phyloP scores from a whole-genome alignment of 257 asterid species.

The Solanum piurae region DNA sequence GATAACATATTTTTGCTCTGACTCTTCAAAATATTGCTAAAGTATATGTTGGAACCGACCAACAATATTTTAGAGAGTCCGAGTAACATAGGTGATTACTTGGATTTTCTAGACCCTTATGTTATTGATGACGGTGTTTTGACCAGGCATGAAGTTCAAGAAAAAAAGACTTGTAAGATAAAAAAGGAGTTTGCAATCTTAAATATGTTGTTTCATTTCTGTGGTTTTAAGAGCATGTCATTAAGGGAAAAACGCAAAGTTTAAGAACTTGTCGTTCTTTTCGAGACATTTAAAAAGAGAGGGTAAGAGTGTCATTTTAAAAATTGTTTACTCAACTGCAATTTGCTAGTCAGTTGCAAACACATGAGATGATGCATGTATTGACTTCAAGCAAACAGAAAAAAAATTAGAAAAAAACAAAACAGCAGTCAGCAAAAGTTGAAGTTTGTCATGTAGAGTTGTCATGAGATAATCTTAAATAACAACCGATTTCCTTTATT shows the following conservation, averaged over 20 bases:
- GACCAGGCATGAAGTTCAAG: rapidly evolving
- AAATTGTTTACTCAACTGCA: not conserved
- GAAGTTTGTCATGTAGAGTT: not conserved
- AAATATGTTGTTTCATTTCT: not conserved
- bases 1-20: not conserved
- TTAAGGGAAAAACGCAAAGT: not conserved
- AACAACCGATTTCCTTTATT: not conserved
- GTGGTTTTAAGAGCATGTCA: not conserved
- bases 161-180: not conserved
- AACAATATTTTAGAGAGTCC: not conserved
- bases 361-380: not conserved
- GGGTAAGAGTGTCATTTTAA: not conserved
- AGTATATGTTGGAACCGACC: not conserved
- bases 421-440: not conserved
- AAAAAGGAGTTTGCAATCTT: not conserved
- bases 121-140: not conserved
- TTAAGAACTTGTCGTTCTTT: not conserved
- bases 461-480: not conserved
- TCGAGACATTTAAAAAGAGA: not conserved
- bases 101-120: not conserved
- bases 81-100: not conserved
- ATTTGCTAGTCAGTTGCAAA: not conserved
- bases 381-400: not conserved
- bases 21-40: not conserved
- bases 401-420: not conserved